phyloP scores from a whole-genome alignment of 805 yeast species.

The Millerago galiae region DNA sequence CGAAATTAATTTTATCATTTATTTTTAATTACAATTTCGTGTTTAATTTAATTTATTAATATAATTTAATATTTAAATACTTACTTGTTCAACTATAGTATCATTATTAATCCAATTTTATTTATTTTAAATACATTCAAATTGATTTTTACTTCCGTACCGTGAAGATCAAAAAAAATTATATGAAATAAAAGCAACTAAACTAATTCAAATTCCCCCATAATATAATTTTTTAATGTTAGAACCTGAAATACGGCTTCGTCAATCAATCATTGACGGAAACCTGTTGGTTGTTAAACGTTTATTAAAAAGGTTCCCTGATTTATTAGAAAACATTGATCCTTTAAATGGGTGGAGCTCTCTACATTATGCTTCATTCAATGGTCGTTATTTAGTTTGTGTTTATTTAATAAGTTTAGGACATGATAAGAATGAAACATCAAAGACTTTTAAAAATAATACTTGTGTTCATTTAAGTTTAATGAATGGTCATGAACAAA shows the following conservation, averaged over 20 bases:
- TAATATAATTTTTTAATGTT: no score
- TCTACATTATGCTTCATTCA: slow-evolving; percentile 71
- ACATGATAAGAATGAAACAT: slow-evolving; percentile 45
- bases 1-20: no score
- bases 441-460: slow-evolving; percentile 46
- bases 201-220: background rate
- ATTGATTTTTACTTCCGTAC: no score
- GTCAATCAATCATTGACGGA: slow-evolving; percentile 60
- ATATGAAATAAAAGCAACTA: no score
- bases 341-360: slow-evolving; percentile 76
- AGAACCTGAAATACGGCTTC: slow-evolving; percentile 60
- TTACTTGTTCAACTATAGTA: no score
- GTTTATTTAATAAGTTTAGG: slow-evolving; percentile 49
- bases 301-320: slow-evolving; percentile 61
- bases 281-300: slow-evolving; percentile 58
- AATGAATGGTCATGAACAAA: slow-evolving; percentile 56
- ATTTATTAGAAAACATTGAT: slow-evolving; percentile 61
- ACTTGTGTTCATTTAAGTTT: slow-evolving; percentile 72
- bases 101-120: no score
- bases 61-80: no score
- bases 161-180: no score
- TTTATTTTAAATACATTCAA: no score
- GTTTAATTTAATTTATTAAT: no score
- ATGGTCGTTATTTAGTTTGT: slow-evolving; percentile 68
- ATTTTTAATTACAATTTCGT: no score